phyloP scores from a whole-genome alignment of 179 eudicot genomes.

The Carnegiea gigantea region DNA sequence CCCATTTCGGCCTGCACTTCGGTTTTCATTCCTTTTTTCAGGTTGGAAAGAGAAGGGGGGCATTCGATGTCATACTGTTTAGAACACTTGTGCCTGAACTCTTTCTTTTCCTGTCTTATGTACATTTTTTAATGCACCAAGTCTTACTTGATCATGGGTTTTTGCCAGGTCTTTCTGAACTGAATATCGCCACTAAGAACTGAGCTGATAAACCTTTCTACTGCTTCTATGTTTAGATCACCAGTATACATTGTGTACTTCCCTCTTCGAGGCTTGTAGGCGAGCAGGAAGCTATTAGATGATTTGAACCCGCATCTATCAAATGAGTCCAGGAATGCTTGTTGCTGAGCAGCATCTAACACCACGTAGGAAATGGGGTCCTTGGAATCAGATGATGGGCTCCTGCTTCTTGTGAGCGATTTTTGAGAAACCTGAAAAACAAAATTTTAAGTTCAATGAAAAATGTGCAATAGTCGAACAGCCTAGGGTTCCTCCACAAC shows the following conservation, averaged over 20 bases:
- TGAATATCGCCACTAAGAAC: slow-evolving; percentile 86
- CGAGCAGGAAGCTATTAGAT: slow-evolving; percentile 53
- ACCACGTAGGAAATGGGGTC: slow-evolving; percentile 66
- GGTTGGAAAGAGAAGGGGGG: neutral
- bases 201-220: slow-evolving; percentile 66
- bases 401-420: slow-evolving; percentile 57
- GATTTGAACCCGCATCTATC: slow-evolving; percentile 68
- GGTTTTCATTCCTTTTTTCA: neutral
- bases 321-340: slow-evolving; percentile 57
- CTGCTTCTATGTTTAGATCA: slow-evolving; percentile 55
- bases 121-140: neutral
- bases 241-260: slow-evolving; percentile 59
- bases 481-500: too few relatives aligned
- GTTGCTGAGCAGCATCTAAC: slow-evolving; percentile 71
- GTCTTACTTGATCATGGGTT: slow-evolving; percentile 43
- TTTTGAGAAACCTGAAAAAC: slow-evolving; percentile 71
- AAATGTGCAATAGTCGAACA: neutral
- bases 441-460: neutral
- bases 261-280: slow-evolving; percentile 80
- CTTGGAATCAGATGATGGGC: slow-evolving; percentile 37
- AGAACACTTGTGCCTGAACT: neutral
- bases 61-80: neutral
- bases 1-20: neutral
- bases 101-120: neutral
- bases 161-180: slow-evolving; percentile 60